Conservation (phyloP, 1,284 basidiomycete genomes). For the Heterobasidion irregulare region DNA sequence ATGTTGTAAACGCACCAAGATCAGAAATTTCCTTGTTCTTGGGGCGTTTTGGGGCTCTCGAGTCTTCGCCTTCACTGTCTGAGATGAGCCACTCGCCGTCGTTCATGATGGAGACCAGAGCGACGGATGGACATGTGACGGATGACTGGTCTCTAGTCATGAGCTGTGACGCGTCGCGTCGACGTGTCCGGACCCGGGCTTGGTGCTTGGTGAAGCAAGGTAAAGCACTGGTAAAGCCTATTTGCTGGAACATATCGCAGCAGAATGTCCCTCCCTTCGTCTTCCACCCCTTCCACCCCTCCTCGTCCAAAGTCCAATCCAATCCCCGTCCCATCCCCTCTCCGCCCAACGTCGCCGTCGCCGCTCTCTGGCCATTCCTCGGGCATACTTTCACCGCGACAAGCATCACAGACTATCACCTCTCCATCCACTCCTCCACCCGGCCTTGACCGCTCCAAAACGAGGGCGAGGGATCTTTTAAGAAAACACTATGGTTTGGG, state of each 20-base stretch:
- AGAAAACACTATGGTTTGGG: constrained; percentile 81
- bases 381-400: constrained; percentile 4
- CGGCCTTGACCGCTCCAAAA: constrained; percentile 28
- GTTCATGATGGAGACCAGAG: not conserved
- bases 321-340: constrained; percentile 13
- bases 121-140: not conserved
- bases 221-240: no score
- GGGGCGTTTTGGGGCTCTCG: not conserved
- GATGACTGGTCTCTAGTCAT: not conserved
- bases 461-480: constrained; percentile 69
- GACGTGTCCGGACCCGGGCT: no score
- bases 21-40: not conserved
- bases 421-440: constrained; percentile 6
- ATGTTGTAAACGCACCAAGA: no score
- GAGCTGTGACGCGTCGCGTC: constrained; percentile 3
- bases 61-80: constrained; percentile 14
- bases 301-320: constrained; percentile 6
- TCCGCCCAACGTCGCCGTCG: constrained; percentile 17
- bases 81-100: constrained; percentile 10
- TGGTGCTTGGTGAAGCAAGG: no score
- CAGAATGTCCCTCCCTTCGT: constrained; percentile 7
- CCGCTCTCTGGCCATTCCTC: not conserved
- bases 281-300: constrained; percentile 6
- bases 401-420: not conserved
- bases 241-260: no score